A percentile compares a stretch with the other conserved stretches of the same genome.
phyloP scores from a whole-genome alignment of 805 yeast species.

The Limtongia smithiae region DNA sequence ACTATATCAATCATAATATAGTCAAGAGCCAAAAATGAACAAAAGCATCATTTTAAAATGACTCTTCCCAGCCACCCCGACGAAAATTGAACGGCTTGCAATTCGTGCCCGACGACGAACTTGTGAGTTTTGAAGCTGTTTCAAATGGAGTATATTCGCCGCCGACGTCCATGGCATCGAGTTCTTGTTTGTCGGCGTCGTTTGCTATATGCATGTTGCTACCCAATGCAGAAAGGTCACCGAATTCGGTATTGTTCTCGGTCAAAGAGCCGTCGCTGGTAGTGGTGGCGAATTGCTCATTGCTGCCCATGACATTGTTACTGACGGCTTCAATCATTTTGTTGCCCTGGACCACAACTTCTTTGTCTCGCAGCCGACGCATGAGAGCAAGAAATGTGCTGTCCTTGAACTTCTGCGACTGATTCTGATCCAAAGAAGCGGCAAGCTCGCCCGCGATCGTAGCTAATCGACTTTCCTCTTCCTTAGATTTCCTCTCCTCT shows the following conservation, averaged over 20 bases:
- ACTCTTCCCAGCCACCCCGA: too few species aligned
- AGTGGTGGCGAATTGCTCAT: neutral
- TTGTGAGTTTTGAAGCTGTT: too few species aligned
- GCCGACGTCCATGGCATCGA: constrained; percentile 18
- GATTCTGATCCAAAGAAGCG: constrained; percentile 20
- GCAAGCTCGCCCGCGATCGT: constrained; percentile 29
- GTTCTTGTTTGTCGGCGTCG: neutral
- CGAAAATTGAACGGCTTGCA: too few species aligned
- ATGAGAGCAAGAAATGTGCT: constrained; percentile 29
- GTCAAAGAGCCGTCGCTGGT: neutral
- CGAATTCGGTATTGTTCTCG: neutral
- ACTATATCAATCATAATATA: too few species aligned
- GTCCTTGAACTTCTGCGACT: constrained; percentile 28
- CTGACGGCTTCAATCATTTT: constrained; percentile 28
- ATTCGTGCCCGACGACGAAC: too few species aligned
- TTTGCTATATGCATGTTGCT: neutral
- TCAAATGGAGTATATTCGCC: constrained; percentile 10
- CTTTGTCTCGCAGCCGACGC: constrained; percentile 30
- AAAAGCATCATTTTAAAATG: too few species aligned
- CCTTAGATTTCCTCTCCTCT: neutral
- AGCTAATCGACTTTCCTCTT: constrained; percentile 20
- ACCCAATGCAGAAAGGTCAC: neutral
- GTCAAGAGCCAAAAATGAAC: too few species aligned
- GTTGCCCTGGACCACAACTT: constrained; percentile 29
- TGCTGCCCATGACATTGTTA: neutral